Percentiles rank a stretch among this genome's conserved stretches.
Evolutionary conservation across 768 basidiomycete genomes (phyloP).

Genomic region (Gloeopeniophorella convolvens): DNA sequence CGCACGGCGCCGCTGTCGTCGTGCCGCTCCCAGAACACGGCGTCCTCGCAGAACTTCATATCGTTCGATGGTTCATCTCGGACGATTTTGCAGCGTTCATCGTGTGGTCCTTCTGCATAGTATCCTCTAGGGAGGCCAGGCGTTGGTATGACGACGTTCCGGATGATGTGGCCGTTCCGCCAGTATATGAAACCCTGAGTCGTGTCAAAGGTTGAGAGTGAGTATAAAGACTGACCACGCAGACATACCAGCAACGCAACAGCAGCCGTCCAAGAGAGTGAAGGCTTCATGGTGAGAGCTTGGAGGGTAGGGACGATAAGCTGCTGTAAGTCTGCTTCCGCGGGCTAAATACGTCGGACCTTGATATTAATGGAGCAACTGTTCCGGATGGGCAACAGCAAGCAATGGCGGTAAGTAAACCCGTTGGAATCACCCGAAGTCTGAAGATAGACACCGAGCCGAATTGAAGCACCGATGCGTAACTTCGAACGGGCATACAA

Average conservation of each 20-base stretch:
- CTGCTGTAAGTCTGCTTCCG: too few relatives aligned
- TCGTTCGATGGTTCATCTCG: constrained; percentile 26
- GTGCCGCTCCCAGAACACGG: constrained; percentile 54
- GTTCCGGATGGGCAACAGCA: too few relatives aligned
- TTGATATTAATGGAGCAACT: too few relatives aligned
- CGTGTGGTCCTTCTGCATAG: constrained; percentile 41
- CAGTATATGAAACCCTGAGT: constrained; percentile 7
- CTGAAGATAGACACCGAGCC: too few relatives aligned
- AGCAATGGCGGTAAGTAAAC: too few relatives aligned
- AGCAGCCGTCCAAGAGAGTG: constrained; percentile 7
- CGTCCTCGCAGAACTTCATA: constrained; percentile 57
- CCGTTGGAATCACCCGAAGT: too few relatives aligned
- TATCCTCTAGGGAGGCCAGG: constrained; percentile 16
- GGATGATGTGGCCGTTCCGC: constrained; percentile 16
- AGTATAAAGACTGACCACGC: background rate
- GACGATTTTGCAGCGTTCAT: constrained; percentile 39
- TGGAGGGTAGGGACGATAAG: too few relatives aligned
- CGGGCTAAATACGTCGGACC: too few relatives aligned
- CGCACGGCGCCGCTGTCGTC: constrained; percentile 33
- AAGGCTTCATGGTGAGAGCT: constrained; percentile 15
- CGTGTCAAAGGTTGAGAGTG: background rate
- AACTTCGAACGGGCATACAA: too few relatives aligned
- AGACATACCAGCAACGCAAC: constrained; percentile 6
- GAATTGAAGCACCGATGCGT: too few relatives aligned
- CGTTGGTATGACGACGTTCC: constrained; percentile 15